Conservation (phyloP, 169 alveolate species). For the Eimeria acervulina region DNA sequence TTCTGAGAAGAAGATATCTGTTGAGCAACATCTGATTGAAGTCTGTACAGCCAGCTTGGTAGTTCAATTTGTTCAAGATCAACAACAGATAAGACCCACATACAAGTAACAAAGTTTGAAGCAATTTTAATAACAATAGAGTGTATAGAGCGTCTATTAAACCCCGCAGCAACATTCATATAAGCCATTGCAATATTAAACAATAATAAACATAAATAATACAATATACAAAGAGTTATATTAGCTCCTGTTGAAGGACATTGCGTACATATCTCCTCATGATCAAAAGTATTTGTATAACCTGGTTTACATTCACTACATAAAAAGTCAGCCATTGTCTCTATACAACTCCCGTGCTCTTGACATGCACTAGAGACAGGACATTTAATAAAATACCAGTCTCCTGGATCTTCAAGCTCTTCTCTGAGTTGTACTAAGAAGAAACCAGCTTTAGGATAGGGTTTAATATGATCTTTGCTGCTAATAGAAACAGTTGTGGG, state of each 20-base stretch:
- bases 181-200: conserved; percentile 90
- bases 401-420: conserved; percentile 87
- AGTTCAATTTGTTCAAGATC: conserved; percentile 84
- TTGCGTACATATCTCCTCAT: conserved; percentile 86
- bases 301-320: conserved; percentile 92
- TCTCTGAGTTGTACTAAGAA: conserved; percentile 86
- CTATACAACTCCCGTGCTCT: conserved; percentile 88
- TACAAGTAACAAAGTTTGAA: conserved; percentile 89
- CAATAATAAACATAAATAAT: conserved; percentile 86
- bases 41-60: conserved; percentile 85
- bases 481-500: conserved; percentile 77
- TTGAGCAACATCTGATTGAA: conserved; percentile 49
- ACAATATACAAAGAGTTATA: conserved; percentile 80
- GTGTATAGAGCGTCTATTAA: conserved; percentile 90
- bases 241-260: conserved; percentile 87
- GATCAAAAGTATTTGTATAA: conserved; percentile 89
- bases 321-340: conserved; percentile 89
- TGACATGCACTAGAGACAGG: conserved; percentile 90
- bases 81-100: conserved; percentile 88
- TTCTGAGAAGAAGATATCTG: conserved; percentile 53
- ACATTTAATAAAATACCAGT: conserved; percentile 91
- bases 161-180: conserved; percentile 91
- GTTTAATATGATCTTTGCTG: conserved; percentile 88
- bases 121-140: conserved; percentile 92
- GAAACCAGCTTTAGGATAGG: conserved; percentile 88